Evolutionary conservation across 2,329 filamentous ascomycete species (phyloP).

Genomic region (Penicillium sp.): DNA sequence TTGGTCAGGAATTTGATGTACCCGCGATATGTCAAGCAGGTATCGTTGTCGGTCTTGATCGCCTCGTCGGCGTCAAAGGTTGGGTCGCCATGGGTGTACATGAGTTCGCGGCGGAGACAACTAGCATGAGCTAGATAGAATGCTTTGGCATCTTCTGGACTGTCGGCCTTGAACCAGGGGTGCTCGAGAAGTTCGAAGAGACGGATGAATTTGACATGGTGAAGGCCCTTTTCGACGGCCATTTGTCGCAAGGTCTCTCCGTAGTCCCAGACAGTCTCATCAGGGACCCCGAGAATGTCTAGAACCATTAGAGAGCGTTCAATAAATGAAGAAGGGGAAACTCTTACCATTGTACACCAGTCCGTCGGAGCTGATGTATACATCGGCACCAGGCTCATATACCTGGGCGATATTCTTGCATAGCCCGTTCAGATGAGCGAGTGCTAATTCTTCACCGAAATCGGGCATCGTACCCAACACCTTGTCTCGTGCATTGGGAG

Average conservation of each 20-base stretch:
- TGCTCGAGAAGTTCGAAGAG: slow-evolving; percentile 36
- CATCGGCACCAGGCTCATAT: slow-evolving; percentile 39
- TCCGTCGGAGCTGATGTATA: slow-evolving; percentile 44
- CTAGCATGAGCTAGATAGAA: slow-evolving; percentile 25
- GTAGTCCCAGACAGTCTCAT: slow-evolving; percentile 41
- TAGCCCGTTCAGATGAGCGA: slow-evolving; percentile 38
- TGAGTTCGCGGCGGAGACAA: slow-evolving; percentile 25
- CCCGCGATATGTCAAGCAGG: slow-evolving; percentile 27
- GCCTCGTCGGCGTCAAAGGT: slow-evolving; percentile 24
- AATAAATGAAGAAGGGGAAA: background rate
- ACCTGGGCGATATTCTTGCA: slow-evolving; percentile 38
- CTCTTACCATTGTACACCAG: slow-evolving; percentile 37
- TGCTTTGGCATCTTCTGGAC: slow-evolving; percentile 20
- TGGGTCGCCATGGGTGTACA: slow-evolving; percentile 24
- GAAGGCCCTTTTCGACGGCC: slow-evolving; percentile 29
- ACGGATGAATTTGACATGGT: slow-evolving; percentile 35
- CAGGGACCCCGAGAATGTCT: slow-evolving; percentile 42
- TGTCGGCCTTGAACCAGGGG: slow-evolving; percentile 20
- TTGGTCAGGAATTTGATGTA: slow-evolving; percentile 29
- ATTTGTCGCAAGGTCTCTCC: slow-evolving; percentile 36
- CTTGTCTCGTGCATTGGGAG: slow-evolving; percentile 29
- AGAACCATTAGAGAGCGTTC: slow-evolving; percentile 11
- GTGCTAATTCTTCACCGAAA: slow-evolving; percentile 41
- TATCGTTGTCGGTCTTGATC: slow-evolving; percentile 27
- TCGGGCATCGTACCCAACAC: slow-evolving; percentile 38